Base-by-base conservation (phyloP, 129 eudicot species). In the Escallonia herrerae region DNA sequence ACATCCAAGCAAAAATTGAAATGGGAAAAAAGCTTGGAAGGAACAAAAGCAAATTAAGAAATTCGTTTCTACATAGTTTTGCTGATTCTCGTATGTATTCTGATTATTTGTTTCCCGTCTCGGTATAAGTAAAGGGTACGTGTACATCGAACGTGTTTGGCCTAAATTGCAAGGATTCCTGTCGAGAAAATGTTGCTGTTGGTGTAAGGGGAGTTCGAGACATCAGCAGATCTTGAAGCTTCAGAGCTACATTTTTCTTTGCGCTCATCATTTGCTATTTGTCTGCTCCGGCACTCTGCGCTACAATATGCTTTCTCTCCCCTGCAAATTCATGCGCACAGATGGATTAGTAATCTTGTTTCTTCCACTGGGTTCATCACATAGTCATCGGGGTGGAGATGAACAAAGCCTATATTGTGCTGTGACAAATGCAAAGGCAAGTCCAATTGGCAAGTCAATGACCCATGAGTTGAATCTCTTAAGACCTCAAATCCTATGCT, bases 281-380 rank as follows among this genome's bases (percentile, higher is more conserved):
- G 87, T 42, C 68, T 84, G 77, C 79, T 63, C 67, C 95, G 67
- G 58, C 97, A 90, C 72, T 90, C 97, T 60, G 83, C 64, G 85
- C 97, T 90, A 64, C 97, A 90, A 60, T 82, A 90, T 44, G 93
- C 93, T 67, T 80, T 90, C 74, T 86, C 95, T 49, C 95, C 95
- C 81, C 97, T 90, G 83, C 47, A 58, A 53, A 33, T 22, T 22
- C 33, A 22, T 22, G 33, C 1, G 33, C 33, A 22, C 33, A 22
- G 33, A 22, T 22, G 33, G 33, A 22, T 22, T 22, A 22, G 33
- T 22, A 22, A 22, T 22, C 33, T 22, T 22, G 33, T 22, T 22
- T 22, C 33, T 22, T 22, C 33, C 33, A 22, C 33, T 22, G 33
- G 33, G 33, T 22, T 22, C 33, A 22, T 22, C 33, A 0, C 33